A percentile compares a stretch with the other conserved stretches of the same genome.
phyloP scores from a whole-genome alignment of 2,329 filamentous ascomycete genomes.

The Tolypocladium album region DNA sequence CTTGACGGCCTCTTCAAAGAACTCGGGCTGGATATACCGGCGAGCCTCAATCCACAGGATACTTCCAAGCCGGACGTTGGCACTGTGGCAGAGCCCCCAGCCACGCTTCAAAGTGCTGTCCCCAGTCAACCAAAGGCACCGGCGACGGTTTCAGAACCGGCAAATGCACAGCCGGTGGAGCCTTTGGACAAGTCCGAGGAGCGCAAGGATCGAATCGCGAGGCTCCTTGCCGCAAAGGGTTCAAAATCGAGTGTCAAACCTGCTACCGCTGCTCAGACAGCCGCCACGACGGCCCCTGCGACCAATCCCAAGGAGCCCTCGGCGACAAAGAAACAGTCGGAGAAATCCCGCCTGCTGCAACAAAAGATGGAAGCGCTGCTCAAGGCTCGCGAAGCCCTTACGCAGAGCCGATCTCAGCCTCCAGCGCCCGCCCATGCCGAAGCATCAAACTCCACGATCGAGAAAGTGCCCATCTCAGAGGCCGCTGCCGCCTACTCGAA shows the following conservation, averaged over 20 bases:
- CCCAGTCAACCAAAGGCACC: background rate
- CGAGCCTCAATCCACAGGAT: background rate
- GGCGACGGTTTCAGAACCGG: background rate
- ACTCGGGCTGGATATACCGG: slow-evolving; percentile 44
- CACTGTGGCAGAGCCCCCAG: background rate
- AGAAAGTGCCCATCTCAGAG: slow-evolving; percentile 1
- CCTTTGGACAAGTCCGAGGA: slow-evolving; percentile 39
- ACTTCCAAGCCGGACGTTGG: background rate
- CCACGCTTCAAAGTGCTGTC: background rate
- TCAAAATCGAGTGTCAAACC: slow-evolving; percentile 32
- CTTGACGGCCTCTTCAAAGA: slow-evolving; percentile 58
- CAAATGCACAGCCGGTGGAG: background rate
- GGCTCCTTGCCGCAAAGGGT: slow-evolving; percentile 62
- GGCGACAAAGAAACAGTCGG: slow-evolving; percentile 31
- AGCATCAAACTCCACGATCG: background rate
- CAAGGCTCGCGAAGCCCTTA: slow-evolving; percentile 38
- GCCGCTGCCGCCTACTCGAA: background rate
- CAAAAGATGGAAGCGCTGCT: slow-evolving; percentile 70
- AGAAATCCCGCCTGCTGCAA: slow-evolving; percentile 64
- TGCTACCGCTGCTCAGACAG: slow-evolving; percentile 1
- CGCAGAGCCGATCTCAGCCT: slow-evolving; percentile 14
- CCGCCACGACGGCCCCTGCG: slow-evolving; percentile 1
- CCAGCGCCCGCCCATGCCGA: background rate
- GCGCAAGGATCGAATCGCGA: slow-evolving; percentile 66
- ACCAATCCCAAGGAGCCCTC: slow-evolving; percentile 12